These are phyloP conservation scores for Ceratocystiopsis brevicomis DNA, from an alignment of 2,329 filamentous ascomycete species.

Conservation along the genomic window DNA sequence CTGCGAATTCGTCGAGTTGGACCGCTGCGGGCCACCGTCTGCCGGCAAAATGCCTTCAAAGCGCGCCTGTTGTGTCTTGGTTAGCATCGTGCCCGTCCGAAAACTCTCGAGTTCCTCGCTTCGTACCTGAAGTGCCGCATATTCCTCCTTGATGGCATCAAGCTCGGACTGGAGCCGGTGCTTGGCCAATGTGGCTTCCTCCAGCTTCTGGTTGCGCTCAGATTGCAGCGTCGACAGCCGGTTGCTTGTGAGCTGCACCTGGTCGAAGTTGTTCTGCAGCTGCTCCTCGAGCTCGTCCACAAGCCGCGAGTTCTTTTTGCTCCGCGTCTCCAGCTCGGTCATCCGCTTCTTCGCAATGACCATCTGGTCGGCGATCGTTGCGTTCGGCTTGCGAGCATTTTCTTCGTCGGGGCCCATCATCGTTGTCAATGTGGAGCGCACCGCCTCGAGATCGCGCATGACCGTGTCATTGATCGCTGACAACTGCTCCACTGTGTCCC, in stretches of 20 bases:
- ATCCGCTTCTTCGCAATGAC: conserved; percentile 47
- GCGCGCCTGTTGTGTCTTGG: conserved; percentile 28
- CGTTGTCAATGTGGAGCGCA: conserved; percentile 33
- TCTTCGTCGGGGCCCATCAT: conserved; percentile 33
- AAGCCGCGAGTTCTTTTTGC: conserved; percentile 78
- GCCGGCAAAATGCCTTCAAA: conserved; percentile 29
- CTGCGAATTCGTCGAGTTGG: conserved; percentile 43
- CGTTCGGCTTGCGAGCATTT: conserved; percentile 22
- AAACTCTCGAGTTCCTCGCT: background rate
- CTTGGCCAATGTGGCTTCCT: conserved; percentile 54
- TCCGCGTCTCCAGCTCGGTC: conserved; percentile 41
- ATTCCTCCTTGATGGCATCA: conserved; percentile 47
- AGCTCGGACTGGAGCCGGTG: conserved; percentile 47
- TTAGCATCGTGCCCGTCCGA: background rate
- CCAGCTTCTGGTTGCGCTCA: conserved; percentile 55
- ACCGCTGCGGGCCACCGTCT: conserved; percentile 28
- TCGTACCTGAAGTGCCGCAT: conserved; percentile 58
- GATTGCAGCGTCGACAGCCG: conserved; percentile 65
- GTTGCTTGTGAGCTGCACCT: conserved; percentile 70
- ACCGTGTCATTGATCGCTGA: conserved; percentile 38
- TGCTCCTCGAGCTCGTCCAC: conserved; percentile 96
- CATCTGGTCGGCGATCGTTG: conserved; percentile 35
- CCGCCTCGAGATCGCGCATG: conserved; percentile 41
- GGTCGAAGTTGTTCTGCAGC: conserved; percentile 84
- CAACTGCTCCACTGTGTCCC: conserved; percentile 35